These are phyloP conservation scores for Diaporthe helianthi DNA, from an alignment of 2,329 filamentous ascomycete species.

Conservation along the genomic window DNA sequence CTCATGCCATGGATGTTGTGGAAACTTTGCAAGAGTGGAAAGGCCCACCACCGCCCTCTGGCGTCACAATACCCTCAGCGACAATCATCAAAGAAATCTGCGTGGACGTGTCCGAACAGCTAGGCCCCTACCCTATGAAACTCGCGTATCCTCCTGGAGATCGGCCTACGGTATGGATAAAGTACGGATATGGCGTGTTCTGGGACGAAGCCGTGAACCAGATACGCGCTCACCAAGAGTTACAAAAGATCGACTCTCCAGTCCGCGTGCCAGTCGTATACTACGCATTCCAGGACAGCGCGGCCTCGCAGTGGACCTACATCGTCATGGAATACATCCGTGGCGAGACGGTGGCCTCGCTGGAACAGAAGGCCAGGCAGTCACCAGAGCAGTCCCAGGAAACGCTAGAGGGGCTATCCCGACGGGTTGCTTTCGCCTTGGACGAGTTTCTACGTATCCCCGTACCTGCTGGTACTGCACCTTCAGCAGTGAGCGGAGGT, in stretches of 20 bases:
- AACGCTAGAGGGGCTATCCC: neutral
- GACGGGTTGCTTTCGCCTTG: neutral
- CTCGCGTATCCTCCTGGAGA: constrained; percentile 1
- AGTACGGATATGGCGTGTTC: neutral
- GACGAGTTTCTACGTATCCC: constrained; percentile 9
- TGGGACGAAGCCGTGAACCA: neutral
- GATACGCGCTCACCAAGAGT: constrained; percentile 1
- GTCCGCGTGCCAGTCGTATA: neutral
- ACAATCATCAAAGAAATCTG: neutral
- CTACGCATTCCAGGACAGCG: neutral
- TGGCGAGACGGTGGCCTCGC: neutral
- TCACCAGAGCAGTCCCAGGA: neutral
- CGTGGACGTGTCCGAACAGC: neutral
- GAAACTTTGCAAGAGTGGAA: neutral
- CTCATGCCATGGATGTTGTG: neutral
- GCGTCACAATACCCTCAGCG: neutral
- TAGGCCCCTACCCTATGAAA: neutral
- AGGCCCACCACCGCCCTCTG: neutral
- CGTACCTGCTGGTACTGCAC: neutral
- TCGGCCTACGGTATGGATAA: constrained; percentile 2
- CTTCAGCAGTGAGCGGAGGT: neutral
- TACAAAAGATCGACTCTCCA: constrained; percentile 9
- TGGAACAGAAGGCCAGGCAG: neutral
- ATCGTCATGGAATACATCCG: constrained; percentile 5
- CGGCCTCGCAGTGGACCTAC: neutral